A percentile compares a stretch with the other conserved stretches of the same genome.
These are phyloP conservation scores for Blastobotrys persicus DNA, from an alignment of 1,139 yeast species.

Conservation along the genomic window DNA sequence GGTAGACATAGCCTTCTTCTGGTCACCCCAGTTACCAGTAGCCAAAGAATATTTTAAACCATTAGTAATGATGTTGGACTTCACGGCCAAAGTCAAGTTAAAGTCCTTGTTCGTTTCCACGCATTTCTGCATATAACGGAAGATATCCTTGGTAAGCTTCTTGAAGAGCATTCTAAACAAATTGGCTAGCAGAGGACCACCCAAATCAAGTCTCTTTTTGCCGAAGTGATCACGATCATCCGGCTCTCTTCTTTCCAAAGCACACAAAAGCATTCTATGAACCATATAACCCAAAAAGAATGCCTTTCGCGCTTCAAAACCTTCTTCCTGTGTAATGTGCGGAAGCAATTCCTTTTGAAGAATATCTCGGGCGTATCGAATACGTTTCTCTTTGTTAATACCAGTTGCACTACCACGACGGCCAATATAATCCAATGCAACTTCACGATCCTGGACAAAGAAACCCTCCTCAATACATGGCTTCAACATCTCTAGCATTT, in stretches of 20 bases:
- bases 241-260: constrained; percentile 94
- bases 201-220: constrained; percentile 94
- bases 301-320: constrained; percentile 95
- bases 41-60: constrained; percentile 97
- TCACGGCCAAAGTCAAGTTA: constrained; percentile 92
- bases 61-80: constrained; percentile 94
- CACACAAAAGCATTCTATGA: constrained; percentile 88
- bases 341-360: constrained; percentile 94
- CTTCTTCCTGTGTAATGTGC: constrained; percentile 95
- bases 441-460: constrained; percentile 96
- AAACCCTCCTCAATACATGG: constrained; percentile 99
- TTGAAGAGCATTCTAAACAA: constrained; percentile 92
- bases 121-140: constrained; percentile 98
- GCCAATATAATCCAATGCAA: constrained; percentile 95
- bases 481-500: constrained; percentile 97
- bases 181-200: constrained; percentile 95
- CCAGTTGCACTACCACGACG: constrained; percentile 95
- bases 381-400: constrained; percentile 95
- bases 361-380: constrained; percentile 95
- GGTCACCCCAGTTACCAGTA: constrained; percentile 99
- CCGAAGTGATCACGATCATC: constrained; percentile 99
- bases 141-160: constrained; percentile 90
- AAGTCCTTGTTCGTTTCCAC: constrained; percentile 97
- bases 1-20: constrained; percentile 97
- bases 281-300: constrained; percentile 98